Conservation (phyloP, 257 asterid genomes). For the Ehretia macrophylla region DNA sequence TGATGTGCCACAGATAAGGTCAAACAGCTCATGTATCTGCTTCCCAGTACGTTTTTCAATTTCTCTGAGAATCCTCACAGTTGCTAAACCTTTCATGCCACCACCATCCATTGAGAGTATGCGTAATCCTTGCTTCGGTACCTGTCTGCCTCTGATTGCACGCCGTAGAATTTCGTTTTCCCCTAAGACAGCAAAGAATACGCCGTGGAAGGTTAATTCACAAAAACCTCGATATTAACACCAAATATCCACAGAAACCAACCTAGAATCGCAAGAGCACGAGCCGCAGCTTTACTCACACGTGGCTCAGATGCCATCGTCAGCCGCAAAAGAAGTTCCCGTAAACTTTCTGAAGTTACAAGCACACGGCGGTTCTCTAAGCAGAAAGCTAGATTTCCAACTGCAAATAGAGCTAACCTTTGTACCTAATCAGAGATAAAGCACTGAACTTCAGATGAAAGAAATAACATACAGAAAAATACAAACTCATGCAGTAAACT, state of each 20-base stretch:
- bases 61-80: constrained; percentile 88
- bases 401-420: constrained; percentile 76
- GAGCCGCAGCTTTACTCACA: constrained; percentile 93
- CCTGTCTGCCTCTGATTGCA: constrained; percentile 77
- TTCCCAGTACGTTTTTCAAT: constrained; percentile 95
- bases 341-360: constrained; percentile 88
- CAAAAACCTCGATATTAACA: constrained; percentile 2
- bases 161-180: constrained; percentile 95
- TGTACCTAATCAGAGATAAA: constrained; percentile 57
- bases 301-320: constrained; percentile 70
- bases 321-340: constrained; percentile 92
- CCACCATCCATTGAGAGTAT: constrained; percentile 99
- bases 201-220: constrained; percentile 14
- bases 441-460: constrained; percentile 19
- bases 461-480: constrained; percentile 13
- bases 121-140: constrained; percentile 87
- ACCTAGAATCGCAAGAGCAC: constrained; percentile 97
- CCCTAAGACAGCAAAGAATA: constrained; percentile 44
- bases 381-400: constrained; percentile 93
- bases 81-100: constrained; percentile 99
- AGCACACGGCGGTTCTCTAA: constrained; percentile 82
- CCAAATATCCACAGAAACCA: constrained; percentile 17
- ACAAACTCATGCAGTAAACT: constrained; percentile 26
- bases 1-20: constrained; percentile 98
- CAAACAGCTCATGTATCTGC: constrained; percentile 93